phyloP scores from a whole-genome alignment of 805 yeast species.

The Diddensiella transvaalensis region DNA sequence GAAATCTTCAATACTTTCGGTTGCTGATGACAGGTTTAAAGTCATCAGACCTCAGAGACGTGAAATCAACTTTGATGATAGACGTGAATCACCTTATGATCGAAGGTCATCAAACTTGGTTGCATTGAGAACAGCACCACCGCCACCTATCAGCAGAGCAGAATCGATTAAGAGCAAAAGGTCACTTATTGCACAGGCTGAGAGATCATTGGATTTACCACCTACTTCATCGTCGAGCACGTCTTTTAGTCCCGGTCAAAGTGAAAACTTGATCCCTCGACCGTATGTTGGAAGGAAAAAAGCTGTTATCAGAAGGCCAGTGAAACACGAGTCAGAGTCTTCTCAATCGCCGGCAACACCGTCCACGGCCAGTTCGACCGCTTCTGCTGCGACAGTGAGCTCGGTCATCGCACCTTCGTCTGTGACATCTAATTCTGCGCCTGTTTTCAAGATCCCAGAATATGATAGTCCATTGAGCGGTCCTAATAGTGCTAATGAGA shows the following conservation, averaged over 20 bases:
- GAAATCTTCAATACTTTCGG: neutral
- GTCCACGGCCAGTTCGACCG: constrained; percentile 2
- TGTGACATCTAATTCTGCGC: neutral
- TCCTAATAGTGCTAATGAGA: neutral
- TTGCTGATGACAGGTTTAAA: constrained; percentile 48
- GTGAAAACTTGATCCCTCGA: constrained; percentile 27
- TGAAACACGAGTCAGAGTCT: constrained; percentile 3
- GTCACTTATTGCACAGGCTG: neutral
- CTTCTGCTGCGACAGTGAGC: neutral
- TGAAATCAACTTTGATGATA: constrained; percentile 78
- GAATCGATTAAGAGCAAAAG: constrained; percentile 14
- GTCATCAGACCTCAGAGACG: constrained; percentile 55
- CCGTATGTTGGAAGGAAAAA: constrained; percentile 28
- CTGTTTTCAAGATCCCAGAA: constrained; percentile 14
- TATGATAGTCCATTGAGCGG: constrained; percentile 7
- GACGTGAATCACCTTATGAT: constrained; percentile 70
- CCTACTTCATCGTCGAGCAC: constrained; percentile 7
- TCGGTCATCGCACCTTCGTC: neutral
- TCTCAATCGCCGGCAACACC: constrained; percentile 11
- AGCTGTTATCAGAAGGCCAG: constrained; percentile 25
- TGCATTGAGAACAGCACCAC: constrained; percentile 57
- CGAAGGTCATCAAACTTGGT: constrained; percentile 46
- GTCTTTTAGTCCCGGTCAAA: constrained; percentile 26
- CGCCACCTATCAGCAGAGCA: constrained; percentile 33
- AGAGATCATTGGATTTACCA: neutral